Percentiles rank a stretch among this genome's conserved stretches.
phyloP scores from a whole-genome alignment of 495 filamentous ascomycete species.

The Lichina pygmaea region DNA sequence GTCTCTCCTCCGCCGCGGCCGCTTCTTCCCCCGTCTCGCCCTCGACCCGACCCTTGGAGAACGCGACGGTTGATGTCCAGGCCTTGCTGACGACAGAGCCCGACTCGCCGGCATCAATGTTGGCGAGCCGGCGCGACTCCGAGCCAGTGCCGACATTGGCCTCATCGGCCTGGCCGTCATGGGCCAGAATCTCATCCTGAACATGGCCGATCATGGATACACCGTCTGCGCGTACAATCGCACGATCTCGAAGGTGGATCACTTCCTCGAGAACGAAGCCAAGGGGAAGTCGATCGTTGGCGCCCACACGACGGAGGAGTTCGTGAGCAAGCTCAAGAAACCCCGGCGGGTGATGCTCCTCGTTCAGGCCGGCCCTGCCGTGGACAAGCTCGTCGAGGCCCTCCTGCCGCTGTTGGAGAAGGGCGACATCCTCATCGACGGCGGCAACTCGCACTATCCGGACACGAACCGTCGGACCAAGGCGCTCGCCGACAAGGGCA shows the following conservation, averaged over 20 bases:
- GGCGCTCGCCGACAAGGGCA: slow-evolving; percentile 62
- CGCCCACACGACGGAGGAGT: slow-evolving; percentile 82
- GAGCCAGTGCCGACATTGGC: slow-evolving; percentile 50
- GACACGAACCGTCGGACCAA: slow-evolving; percentile 89
- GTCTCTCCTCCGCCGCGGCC: too few species aligned
- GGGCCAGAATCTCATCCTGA: slow-evolving; percentile 91
- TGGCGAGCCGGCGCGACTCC: slow-evolving; percentile 28
- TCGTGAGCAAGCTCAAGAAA: slow-evolving; percentile 83
- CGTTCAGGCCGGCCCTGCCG: slow-evolving; percentile 90
- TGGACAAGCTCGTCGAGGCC: slow-evolving; percentile 94
- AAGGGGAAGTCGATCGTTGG: slow-evolving; percentile 86
- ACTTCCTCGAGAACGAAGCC: slow-evolving; percentile 79
- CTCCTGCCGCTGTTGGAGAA: slow-evolving; percentile 70
- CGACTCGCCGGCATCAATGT: slow-evolving; percentile 67
- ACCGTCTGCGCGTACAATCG: slow-evolving; percentile 94
- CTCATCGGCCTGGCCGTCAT: slow-evolving; percentile 99
- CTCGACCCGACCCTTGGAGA: neutral
- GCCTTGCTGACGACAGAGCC: slow-evolving; percentile 9
- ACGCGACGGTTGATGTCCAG: neutral
- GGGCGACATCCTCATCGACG: slow-evolving; percentile 97
- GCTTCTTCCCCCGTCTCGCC: neutral
- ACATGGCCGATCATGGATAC: slow-evolving; percentile 83
- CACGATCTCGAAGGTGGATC: slow-evolving; percentile 90
- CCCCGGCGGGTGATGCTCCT: slow-evolving; percentile 92
- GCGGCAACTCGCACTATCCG: slow-evolving; percentile 97